These are phyloP conservation scores for Metschnikowia sp. DNA, from an alignment of 805 yeast genomes.

Conservation along the genomic window DNA sequence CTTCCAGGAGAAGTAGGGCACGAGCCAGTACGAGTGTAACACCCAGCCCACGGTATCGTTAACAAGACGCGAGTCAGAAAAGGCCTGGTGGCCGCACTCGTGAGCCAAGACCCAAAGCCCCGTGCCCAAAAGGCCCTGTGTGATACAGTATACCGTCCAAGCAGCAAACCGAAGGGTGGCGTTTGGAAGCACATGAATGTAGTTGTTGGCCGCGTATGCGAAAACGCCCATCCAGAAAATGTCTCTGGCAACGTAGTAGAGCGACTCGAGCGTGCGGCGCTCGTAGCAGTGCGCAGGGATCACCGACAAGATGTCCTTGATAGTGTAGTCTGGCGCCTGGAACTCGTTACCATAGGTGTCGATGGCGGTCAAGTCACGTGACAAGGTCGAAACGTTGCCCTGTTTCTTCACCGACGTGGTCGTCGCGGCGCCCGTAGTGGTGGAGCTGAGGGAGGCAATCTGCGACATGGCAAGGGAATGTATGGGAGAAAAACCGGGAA, in stretches of 20 bases:
- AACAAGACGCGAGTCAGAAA: constrained; percentile 65
- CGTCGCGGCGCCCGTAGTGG: constrained; percentile 8
- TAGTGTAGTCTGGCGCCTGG: constrained; percentile 70
- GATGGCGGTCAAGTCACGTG: constrained; percentile 39
- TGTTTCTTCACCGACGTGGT: constrained; percentile 22
- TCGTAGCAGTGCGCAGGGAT: constrained; percentile 77
- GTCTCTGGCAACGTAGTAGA: constrained; percentile 69
- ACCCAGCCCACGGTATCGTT: constrained; percentile 84
- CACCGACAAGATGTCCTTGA: constrained; percentile 67
- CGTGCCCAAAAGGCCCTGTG: constrained; percentile 65
- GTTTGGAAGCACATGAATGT: constrained; percentile 42
- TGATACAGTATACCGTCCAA: constrained; percentile 55
- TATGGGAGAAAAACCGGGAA: background rate
- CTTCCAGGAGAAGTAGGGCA: constrained; percentile 88
- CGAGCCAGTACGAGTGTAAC: constrained; percentile 71
- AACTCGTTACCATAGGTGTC: constrained; percentile 66
- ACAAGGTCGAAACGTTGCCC: constrained; percentile 44
- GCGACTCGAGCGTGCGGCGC: constrained; percentile 51
- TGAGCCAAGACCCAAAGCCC: constrained; percentile 87
- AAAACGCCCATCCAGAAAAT: constrained; percentile 45
- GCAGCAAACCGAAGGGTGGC: constrained; percentile 45
- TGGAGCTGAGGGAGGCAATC: constrained; percentile 13
- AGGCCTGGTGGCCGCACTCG: constrained; percentile 90
- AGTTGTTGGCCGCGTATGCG: constrained; percentile 52
- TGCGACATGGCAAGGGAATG: constrained; percentile 12